These are phyloP conservation scores for Candida pini DNA, from an alignment of 805 yeast species.

Conservation along the genomic window DNA sequence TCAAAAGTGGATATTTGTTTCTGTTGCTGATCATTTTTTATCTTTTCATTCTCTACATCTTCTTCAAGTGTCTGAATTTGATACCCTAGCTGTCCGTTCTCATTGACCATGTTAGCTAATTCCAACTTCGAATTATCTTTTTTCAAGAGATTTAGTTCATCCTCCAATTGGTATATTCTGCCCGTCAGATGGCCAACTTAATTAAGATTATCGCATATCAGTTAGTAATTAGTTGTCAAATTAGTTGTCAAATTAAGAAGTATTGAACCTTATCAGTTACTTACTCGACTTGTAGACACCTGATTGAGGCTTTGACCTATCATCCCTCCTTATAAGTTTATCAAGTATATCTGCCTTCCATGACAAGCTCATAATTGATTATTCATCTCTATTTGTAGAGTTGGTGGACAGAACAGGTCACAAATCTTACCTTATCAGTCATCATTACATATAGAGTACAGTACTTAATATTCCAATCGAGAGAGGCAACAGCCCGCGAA, in stretches of 20 bases:
- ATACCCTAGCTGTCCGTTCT: conserved; percentile 5
- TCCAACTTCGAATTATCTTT: conserved; percentile 13
- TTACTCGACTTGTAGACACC: conserved; percentile 19
- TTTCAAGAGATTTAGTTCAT: conserved; percentile 10
- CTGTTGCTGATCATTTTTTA: conserved; percentile 4
- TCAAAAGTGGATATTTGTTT: conserved; percentile 9
- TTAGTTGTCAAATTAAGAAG: background rate
- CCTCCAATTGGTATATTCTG: conserved; percentile 8
- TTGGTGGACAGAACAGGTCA: too few species aligned
- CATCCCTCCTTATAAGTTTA: conserved; percentile 16
- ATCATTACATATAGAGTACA: too few species aligned
- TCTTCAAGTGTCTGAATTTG: conserved; percentile 3
- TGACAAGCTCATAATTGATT: background rate
- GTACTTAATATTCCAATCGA: too few species aligned
- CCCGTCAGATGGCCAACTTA: conserved; percentile 13
- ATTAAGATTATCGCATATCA: conserved; percentile 4
- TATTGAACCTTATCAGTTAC: conserved; percentile 4
- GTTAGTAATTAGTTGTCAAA: background rate
- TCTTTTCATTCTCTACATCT: conserved; percentile 6
- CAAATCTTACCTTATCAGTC: too few species aligned
- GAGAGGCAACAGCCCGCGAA: too few species aligned
- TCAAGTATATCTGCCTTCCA: conserved; percentile 19
- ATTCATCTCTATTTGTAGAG: too few species aligned
- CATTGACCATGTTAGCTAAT: conserved; percentile 8
- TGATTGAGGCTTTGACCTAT: conserved; percentile 4